Conservation (phyloP, 2,329 filamentous ascomycete genomes). For the Aspergillus sclerotialis region DNA sequence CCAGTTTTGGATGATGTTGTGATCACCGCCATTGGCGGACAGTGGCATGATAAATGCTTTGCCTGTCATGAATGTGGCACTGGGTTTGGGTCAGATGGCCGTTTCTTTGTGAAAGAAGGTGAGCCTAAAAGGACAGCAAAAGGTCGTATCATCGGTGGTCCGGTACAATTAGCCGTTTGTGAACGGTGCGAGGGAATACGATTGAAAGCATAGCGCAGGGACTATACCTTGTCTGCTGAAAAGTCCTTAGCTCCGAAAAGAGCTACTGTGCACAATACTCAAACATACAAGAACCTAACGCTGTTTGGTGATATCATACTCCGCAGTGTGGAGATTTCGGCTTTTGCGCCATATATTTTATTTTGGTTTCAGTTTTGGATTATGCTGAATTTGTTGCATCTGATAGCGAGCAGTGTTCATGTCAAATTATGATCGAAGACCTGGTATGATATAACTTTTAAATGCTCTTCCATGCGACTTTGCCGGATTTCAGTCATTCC, state of each 20-base stretch:
- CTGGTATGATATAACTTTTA: too few relatives aligned
- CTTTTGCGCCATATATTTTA: constrained; percentile 2
- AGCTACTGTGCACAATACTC: too few relatives aligned
- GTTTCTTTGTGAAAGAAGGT: constrained; percentile 56
- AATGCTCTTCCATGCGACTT: too few relatives aligned
- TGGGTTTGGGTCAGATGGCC: constrained; percentile 52
- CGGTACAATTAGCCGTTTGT: constrained; percentile 54
- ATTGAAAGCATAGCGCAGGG: constrained; percentile 47
- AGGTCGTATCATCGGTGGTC: constrained; percentile 40
- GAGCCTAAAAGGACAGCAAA: constrained; percentile 39
- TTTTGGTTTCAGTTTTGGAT: constrained; percentile 12
- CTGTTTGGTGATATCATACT: too few relatives aligned
- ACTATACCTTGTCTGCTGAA: too few relatives aligned
- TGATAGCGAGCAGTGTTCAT: background rate
- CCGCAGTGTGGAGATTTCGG: too few relatives aligned
- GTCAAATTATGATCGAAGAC: too few relatives aligned
- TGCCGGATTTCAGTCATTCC: too few relatives aligned
- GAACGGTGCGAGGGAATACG: constrained; percentile 56
- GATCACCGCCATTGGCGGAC: constrained; percentile 76
- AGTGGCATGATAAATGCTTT: constrained; percentile 94
- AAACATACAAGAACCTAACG: too few relatives aligned
- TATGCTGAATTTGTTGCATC: background rate
- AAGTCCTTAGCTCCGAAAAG: too few relatives aligned
- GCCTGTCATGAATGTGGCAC: constrained; percentile 63
- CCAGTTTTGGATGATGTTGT: constrained; percentile 87